Base-by-base conservation (phyloP, 2,329 filamentous ascomycete species). In the Drechslera avenae region DNA sequence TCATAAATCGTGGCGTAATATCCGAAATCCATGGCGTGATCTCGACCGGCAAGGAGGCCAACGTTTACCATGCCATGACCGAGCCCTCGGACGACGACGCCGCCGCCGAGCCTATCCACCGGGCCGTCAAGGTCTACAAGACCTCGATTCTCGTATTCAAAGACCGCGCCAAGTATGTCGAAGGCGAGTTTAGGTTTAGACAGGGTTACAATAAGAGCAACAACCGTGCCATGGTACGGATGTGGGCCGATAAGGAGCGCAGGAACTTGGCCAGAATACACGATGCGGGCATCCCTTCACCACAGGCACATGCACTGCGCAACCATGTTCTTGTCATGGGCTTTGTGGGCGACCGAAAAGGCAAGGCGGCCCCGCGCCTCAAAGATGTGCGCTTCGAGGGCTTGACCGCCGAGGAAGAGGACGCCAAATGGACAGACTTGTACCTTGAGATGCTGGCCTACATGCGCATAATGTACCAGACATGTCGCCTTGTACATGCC, bases 191-290 rank as follows among this genome's bases (percentile, higher is more conserved):
- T 76, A 83, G 94, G 18, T 99, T 99, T 80, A 85, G 90, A 62
- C 83, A 86, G 55, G 93, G 93, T 41, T 94, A 93, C 71, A 94
- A 93, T 76, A 97, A 97, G 79, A 89, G 89, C 60, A 96, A 91
- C 76, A 96, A 91, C 77, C 85, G 92, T 40, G 91, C 93, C 62
- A 97, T 97, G 93, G 93, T 99, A 62, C 96, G 96, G 75, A 81
- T 97, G 18, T 99, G 94, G 94, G 95, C 95, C 0, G 93, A 99
- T 77, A 99, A 99, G 77, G 94, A 99, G 76, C 96, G 95, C 78
- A 85, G 94, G 34, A 99, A 99, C 75, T 76, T 99, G 67, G 87
- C 91, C 61, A 83, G 94, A 48, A 87, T 99, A 56, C 80, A 95
- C 73, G 79, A 85, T 5, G 88, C 92, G 6, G 90, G 89, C 6